Base-by-base conservation (phyloP, 2,329 filamentous ascomycete species). In the Fusarium abutilonis region DNA sequence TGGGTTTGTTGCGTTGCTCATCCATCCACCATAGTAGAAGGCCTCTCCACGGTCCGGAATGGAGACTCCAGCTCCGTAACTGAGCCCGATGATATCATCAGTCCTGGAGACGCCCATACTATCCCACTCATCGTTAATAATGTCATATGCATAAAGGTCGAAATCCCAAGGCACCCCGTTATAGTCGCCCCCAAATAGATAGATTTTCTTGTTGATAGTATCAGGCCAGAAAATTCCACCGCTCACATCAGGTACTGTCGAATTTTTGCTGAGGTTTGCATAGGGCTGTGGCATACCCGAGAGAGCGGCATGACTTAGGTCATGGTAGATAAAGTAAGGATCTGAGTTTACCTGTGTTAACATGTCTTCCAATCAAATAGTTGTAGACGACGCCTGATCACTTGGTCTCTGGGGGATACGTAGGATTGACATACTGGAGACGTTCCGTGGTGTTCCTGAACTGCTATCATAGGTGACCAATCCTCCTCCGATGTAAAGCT, bases 11-110 rank as follows among this genome's bases (percentile, higher is more conserved):
- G 73, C 72, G 61, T 84, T 84, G 64, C 81, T 86, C 54, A 84
- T 75, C 81, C 83, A 89, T 36, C 87, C 87, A 39, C 87, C 87
- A 60, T 86, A 83, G 69, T 88, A 87, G 67, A 83, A 89, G 2
- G 82, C 86, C 54, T 83, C 76, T 10, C 83, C 86, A 3, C 80
- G 77, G 34, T 80, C 78, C 5, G 85, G 78, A 9, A 86, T 78
- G 3, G 82, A 79, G 9, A 82, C 79, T 11, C 84, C 83, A 13
- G 85, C 85, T 10, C 86, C 86, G 56, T 82, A 87, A 6, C 84
- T 81, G 3, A 84, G 78, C 7, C 82, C 74, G 40, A 77, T 71
- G 42, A 86, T 77, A 11, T 63, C 57, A 14, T 69, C 64, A 31
- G 70, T 70, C 38, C 68, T 75, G 48, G 74, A 78, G 55, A 72